These are phyloP conservation scores for Spinacia oleracea DNA, from an alignment of 179 eudicot species.

Conservation along the genomic window DNA sequence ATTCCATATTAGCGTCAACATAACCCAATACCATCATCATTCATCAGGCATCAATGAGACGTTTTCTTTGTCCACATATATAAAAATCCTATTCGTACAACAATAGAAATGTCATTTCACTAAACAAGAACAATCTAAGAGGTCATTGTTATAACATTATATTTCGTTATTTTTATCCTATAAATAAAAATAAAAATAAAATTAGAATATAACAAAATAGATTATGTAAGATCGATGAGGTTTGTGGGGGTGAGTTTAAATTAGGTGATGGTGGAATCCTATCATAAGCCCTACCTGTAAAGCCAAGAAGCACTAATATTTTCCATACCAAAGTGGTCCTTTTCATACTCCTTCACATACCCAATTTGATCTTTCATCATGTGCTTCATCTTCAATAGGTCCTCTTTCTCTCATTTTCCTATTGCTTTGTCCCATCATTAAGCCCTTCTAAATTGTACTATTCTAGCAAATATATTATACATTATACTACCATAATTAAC, in stretches of 20 bases:
- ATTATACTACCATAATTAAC: neutral
- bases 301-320: conserved; percentile 35
- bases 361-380: conserved; percentile 27
- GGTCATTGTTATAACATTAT: neutral
- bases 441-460: neutral
- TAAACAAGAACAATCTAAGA: neutral
- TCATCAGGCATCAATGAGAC: no score
- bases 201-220: neutral
- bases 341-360: conserved; percentile 14
- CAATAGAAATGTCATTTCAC: neutral
- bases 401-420: conserved; percentile 12
- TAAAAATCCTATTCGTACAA: neutral
- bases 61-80: neutral
- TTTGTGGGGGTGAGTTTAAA: neutral
- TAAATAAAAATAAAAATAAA: neutral
- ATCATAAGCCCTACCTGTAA: conserved; percentile 21
- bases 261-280: conserved; percentile 2
- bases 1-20: no score
- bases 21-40: no score
- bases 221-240: neutral
- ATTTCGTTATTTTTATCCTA: neutral
- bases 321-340: conserved; percentile 29
- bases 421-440: conserved; percentile 30
- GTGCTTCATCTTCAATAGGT: conserved; percentile 22
- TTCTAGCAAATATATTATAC: neutral